Conservation (phyloP, 2,329 filamentous ascomycete species). For the Pestalotiopsis sp. region DNA sequence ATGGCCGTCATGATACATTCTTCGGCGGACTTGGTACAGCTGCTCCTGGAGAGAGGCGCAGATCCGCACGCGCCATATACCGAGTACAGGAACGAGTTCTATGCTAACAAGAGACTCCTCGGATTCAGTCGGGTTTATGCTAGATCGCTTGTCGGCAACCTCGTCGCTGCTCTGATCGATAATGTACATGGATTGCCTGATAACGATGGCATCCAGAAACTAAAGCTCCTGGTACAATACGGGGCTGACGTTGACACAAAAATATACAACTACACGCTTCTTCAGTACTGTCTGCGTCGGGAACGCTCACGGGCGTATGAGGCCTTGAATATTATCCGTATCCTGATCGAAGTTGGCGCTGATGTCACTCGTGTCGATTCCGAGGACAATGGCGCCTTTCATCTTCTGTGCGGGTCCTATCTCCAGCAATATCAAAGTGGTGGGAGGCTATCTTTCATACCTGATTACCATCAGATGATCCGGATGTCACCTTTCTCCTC, state of each 20-base stretch:
- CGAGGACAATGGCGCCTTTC: not conserved
- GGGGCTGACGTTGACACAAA: not conserved
- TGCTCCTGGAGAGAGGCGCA: constrained; percentile 7
- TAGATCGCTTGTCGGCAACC: constrained; percentile 6
- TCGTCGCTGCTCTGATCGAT: constrained; percentile 6
- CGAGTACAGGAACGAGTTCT: not conserved
- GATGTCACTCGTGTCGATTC: constrained; percentile 4
- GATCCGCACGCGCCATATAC: constrained; percentile 5
- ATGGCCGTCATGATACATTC: constrained; percentile 5
- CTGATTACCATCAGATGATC: not conserved
- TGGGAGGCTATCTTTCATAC: not conserved
- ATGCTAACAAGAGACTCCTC: not conserved
- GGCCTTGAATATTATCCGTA: not conserved
- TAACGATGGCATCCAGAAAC: not conserved
- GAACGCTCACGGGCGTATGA: not conserved
- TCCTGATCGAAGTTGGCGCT: not conserved
- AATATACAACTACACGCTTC: constrained; percentile 1
- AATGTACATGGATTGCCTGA: not conserved
- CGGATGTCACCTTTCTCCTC: constrained; percentile 2
- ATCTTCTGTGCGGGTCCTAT: constrained; percentile 6
- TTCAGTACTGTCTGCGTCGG: constrained; percentile 6
- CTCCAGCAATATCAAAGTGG: not conserved
- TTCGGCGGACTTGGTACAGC: constrained; percentile 6
- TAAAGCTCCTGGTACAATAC: constrained; percentile 2
- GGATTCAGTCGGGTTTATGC: constrained; percentile 1